Percentiles rank a stretch among this genome's conserved stretches.
phyloP scores from a whole-genome alignment of 441 rosid genomes.

The Manihot esculenta region DNA sequence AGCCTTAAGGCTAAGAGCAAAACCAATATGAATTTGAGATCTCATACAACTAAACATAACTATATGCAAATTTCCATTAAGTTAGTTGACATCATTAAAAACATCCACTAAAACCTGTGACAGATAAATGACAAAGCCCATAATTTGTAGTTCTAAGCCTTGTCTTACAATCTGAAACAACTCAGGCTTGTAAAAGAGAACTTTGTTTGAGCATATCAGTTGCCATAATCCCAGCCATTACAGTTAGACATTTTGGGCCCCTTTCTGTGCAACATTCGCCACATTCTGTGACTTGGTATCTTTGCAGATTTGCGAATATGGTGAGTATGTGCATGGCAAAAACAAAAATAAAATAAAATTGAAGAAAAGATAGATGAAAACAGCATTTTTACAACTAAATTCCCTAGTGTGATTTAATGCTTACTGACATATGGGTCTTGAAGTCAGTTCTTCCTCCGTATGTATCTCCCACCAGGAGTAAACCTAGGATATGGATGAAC shows the following conservation, averaged over 20 bases:
- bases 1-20: too few species aligned
- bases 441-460: constrained; percentile 35
- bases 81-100: background rate
- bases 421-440: constrained; percentile 22
- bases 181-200: background rate
- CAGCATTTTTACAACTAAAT: constrained; percentile 22
- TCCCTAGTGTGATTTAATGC: constrained; percentile 19
- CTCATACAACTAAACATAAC: too few species aligned
- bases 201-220: constrained; percentile 19
- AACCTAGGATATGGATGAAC: constrained; percentile 68
- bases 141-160: background rate
- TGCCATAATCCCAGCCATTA: constrained; percentile 22
- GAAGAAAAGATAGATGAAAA: background rate
- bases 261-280: constrained; percentile 26
- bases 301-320: constrained; percentile 16
- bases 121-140: background rate
- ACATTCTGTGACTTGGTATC: constrained; percentile 19
- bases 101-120: background rate
- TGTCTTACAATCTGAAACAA: background rate
- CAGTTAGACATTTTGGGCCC: constrained; percentile 21
- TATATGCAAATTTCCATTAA: background rate
- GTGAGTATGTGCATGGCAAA: constrained; percentile 25
- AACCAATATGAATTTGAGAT: too few species aligned
- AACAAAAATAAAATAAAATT: background rate
- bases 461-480: constrained; percentile 37